Conservation (phyloP, 768 basidiomycete genomes). For the Phanerochaete sordida region DNA sequence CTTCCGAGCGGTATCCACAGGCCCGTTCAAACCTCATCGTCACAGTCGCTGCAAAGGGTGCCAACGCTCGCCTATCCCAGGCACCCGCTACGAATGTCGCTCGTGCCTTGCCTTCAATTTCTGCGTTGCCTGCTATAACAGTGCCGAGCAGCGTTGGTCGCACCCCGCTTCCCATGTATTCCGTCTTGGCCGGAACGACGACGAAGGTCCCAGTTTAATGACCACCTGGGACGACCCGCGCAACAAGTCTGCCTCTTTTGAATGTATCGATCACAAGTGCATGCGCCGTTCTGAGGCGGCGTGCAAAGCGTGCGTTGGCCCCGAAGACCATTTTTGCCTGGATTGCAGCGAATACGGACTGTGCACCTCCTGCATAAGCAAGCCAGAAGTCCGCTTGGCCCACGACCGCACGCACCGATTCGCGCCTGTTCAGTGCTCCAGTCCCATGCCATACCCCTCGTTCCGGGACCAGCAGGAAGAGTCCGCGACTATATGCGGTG, state of each 20-base stretch:
- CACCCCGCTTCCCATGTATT: slow-evolving; percentile 7
- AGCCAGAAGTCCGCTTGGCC: background rate
- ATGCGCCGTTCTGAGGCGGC: slow-evolving; percentile 24
- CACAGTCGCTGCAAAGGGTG: slow-evolving; percentile 58
- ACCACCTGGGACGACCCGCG: background rate
- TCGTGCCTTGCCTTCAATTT: slow-evolving; percentile 74
- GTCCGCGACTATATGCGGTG: background rate
- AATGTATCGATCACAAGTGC: slow-evolving; percentile 49
- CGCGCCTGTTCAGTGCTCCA: background rate
- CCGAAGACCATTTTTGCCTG: slow-evolving; percentile 77
- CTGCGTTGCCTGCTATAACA: slow-evolving; percentile 53
- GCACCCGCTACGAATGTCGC: slow-evolving; percentile 77
- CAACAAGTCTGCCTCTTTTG: slow-evolving; percentile 38
- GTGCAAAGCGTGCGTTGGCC: slow-evolving; percentile 54
- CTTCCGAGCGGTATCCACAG: background rate
- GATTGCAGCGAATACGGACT: slow-evolving; percentile 77
- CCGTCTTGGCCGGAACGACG: slow-evolving; percentile 3
- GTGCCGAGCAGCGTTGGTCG: slow-evolving; percentile 9
- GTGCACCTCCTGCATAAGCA: slow-evolving; percentile 55
- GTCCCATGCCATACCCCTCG: background rate
- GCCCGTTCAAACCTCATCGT: background rate
- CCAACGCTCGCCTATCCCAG: slow-evolving; percentile 47
- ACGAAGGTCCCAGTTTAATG: background rate
- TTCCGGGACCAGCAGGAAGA: background rate
- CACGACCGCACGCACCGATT: background rate